These are phyloP conservation scores for Coriaria nepalensis DNA, from an alignment of 306 rosid species.

Conservation along the genomic window DNA sequence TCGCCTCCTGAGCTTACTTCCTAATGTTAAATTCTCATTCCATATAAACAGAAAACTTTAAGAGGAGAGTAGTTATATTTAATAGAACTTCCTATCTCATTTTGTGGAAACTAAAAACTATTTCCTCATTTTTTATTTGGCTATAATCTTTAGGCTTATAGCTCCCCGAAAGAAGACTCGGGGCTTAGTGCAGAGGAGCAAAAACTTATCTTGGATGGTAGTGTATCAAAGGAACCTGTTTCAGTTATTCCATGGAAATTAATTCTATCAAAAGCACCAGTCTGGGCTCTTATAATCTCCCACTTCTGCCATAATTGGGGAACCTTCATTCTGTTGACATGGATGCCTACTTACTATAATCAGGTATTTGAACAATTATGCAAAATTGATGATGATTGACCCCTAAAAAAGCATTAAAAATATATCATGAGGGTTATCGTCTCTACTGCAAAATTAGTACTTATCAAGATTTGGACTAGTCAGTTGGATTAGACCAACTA, in stretches of 20 bases:
- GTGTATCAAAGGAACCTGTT: conserved; percentile 62
- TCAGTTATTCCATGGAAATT: conserved; percentile 78
- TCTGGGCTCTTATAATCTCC: conserved; percentile 90
- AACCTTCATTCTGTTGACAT: conserved; percentile 84
- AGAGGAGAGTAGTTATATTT: not conserved
- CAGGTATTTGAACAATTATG: conserved; percentile 38
- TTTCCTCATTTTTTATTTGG: conserved; percentile 10
- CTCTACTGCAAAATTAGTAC: too few relatives aligned
- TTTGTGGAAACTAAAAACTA: not conserved
- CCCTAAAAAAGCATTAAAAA: too few relatives aligned
- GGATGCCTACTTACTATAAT: conserved; percentile 99
- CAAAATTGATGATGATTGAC: not conserved
- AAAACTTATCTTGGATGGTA: conserved; percentile 53
- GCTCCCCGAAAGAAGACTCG: conserved; percentile 85
- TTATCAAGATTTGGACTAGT: too few relatives aligned
- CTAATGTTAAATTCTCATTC: not conserved
- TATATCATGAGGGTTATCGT: too few relatives aligned
- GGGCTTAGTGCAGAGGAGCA: conserved; percentile 52
- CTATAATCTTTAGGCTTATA: conserved; percentile 55
- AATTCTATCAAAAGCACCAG: conserved; percentile 87
- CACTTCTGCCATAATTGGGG: conserved; percentile 98
- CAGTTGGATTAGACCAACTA: not conserved
- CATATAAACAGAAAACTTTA: not conserved
- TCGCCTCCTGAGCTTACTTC: conserved; percentile 12
- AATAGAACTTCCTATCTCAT: not conserved